These are phyloP conservation scores for Volvox africanus DNA, from an alignment of 139 green algal species.

Conservation along the genomic window DNA sequence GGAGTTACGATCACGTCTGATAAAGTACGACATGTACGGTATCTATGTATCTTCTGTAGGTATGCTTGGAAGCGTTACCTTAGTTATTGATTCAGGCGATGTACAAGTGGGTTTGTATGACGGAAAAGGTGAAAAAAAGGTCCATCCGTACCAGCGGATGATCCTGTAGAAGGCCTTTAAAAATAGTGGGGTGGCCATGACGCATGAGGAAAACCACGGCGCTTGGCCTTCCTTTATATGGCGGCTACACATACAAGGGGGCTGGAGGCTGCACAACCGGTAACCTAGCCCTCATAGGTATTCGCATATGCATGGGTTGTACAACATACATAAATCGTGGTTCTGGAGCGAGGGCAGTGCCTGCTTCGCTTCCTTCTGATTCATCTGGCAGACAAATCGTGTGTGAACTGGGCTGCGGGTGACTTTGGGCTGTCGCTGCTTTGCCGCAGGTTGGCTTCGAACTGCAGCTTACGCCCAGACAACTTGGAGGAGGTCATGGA, in stretches of 20 bases:
- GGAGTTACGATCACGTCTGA: background rate
- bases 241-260: too few relatives aligned
- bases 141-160: too few relatives aligned
- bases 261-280: too few relatives aligned
- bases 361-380: background rate
- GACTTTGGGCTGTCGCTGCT: background rate
- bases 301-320: background rate
- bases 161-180: too few relatives aligned
- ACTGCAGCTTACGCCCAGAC: background rate
- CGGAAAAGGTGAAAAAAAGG: too few relatives aligned
- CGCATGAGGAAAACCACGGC: too few relatives aligned
- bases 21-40: background rate
- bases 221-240: too few relatives aligned
- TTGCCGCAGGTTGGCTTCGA: background rate
- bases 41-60: background rate
- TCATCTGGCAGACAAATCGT: background rate
- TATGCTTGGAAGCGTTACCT: background rate
- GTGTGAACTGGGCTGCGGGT: background rate
- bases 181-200: too few relatives aligned
- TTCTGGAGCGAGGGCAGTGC: too few relatives aligned
- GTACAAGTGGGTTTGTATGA: too few relatives aligned
- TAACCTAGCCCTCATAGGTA: background rate
- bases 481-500: constrained; percentile 28
- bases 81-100: background rate
- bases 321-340: background rate